Base-by-base conservation (phyloP, 345 rosid genomes). In the Hibiscus syriacus region DNA sequence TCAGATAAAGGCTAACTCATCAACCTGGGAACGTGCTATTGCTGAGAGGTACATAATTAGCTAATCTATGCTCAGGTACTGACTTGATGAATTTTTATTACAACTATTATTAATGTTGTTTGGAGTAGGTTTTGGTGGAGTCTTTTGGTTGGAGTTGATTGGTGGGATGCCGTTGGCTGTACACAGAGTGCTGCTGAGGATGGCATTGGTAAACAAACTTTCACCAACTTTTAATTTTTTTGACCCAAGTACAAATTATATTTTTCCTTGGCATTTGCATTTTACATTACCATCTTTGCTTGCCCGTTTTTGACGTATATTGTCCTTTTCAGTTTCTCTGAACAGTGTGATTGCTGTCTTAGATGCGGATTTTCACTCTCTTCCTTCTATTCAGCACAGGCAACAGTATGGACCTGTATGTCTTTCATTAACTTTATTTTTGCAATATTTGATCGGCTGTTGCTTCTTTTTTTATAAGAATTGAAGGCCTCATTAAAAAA, bases 121-220 rank as follows among this genome's bases (percentile, higher is more conserved):
- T 9, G 9, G 66, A 75, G 79, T 79, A 94, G 99, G 88, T 94
- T 94, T 83, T 94, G 99, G 99, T 94, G 99, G 99, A 90, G 98
- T 78, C 99, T 94, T 80, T 82, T 94, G 90, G 98, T 94, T 62
- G 97, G 97, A 60, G 99, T 94, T 79, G 99, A 92, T 82, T 94
- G 99, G 99, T 94, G 99, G 99, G 99, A 94, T 74, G 99, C 97
- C 69, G 87, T 94, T 85, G 99, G 99, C 67, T 94, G 97, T 79
- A 92, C 99, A 12, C 98, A 94, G 76, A 94, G 99, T 88, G 98
- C 99, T 72, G 99, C 98, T 13, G 99, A 94, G 77, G 97, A 90
- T 75, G 86, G 89, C 67, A 90, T 94, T 69, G 99, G 99, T 92
- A 74, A 81, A 81, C 36, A 43, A 22, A 27, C 27, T 22, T 53